These are phyloP conservation scores for Pseudocercospora crystallina DNA, from an alignment of 2,329 filamentous ascomycete species.

Conservation along the genomic window DNA sequence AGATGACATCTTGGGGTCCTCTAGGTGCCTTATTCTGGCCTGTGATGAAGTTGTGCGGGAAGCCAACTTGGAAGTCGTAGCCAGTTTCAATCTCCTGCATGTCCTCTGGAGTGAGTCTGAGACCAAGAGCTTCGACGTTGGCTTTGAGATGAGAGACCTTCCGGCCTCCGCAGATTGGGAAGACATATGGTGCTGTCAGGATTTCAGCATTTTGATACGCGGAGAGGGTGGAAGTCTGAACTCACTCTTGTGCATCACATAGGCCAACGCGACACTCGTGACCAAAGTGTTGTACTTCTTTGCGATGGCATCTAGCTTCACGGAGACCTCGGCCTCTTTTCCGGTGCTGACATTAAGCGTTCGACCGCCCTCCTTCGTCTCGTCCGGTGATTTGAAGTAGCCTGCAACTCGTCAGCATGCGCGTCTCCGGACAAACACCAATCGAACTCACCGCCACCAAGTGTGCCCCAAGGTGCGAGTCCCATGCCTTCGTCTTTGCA, in stretches of 20 bases:
- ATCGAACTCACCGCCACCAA: conserved; percentile 27
- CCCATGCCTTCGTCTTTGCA: conserved; percentile 59
- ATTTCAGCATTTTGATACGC: not conserved
- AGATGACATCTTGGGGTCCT: conserved; percentile 12
- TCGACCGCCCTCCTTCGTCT: conserved; percentile 7
- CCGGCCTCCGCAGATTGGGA: conserved; percentile 70
- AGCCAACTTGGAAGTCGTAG: conserved; percentile 59
- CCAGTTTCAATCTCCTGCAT: conserved; percentile 61
- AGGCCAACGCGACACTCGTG: conserved; percentile 55
- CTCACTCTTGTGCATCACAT: conserved; percentile 45
- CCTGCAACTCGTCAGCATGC: not conserved
- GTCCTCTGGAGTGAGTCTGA: conserved; percentile 58
- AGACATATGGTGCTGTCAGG: conserved; percentile 57
- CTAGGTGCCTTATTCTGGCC: conserved; percentile 9
- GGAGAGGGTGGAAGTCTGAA: not conserved
- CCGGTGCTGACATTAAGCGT: conserved; percentile 9
- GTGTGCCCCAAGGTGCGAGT: conserved; percentile 56
- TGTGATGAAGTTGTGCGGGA: conserved; percentile 52
- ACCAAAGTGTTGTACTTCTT: conserved; percentile 56
- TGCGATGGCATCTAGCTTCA: conserved; percentile 60
- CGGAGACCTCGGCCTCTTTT: conserved; percentile 42
- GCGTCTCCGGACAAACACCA: not conserved
- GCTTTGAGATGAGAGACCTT: conserved; percentile 66
- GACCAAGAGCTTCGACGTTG: conserved; percentile 62
- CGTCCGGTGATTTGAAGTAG: conserved; percentile 13